Evolutionary conservation across 2,329 filamentous ascomycete genomes (phyloP).

Genomic region (Fusarium subtropicale): DNA sequence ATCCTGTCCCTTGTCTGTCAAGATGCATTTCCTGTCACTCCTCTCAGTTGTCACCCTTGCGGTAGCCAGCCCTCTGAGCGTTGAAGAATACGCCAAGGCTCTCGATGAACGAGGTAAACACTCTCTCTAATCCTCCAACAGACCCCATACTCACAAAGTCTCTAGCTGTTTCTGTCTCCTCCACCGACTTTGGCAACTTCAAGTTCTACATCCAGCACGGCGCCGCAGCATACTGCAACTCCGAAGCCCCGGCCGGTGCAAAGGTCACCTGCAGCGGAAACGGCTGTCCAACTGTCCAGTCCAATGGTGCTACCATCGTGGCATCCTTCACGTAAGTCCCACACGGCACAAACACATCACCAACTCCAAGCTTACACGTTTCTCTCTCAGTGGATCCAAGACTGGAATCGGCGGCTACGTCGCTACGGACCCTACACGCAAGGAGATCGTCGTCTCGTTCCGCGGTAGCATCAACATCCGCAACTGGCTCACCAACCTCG

Average conservation of each 20-base stretch:
- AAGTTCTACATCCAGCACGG: slow-evolving; percentile 64
- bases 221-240: slow-evolving; percentile 66
- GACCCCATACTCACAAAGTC: not conserved
- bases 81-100: slow-evolving; percentile 43
- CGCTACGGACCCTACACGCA: slow-evolving; percentile 59
- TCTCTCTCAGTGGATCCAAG: slow-evolving; percentile 51
- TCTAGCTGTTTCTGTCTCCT: slow-evolving; percentile 18
- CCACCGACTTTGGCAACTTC: slow-evolving; percentile 54
- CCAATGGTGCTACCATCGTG: slow-evolving; percentile 58
- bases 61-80: slow-evolving; percentile 44
- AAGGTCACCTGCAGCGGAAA: slow-evolving; percentile 57
- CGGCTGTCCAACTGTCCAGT: slow-evolving; percentile 59
- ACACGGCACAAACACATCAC: not conserved
- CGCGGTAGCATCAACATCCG: slow-evolving; percentile 68
- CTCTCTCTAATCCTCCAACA: not conserved
- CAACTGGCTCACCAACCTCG: slow-evolving; percentile 71
- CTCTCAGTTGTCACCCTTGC: slow-evolving; percentile 46
- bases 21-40: slow-evolving; percentile 44
- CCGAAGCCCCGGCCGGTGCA: slow-evolving; percentile 53
- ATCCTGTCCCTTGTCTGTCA: not conserved
- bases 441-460: slow-evolving; percentile 69
- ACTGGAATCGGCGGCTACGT: slow-evolving; percentile 65
- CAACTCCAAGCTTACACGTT: slow-evolving; percentile 38
- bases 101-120: slow-evolving; percentile 53
- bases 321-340: slow-evolving; percentile 55